Evolutionary conservation across 768 basidiomycete species (phyloP), one percentile per base, ranked within the genome.

Genomic region (Lactifluus hygrophoroides): DNA sequence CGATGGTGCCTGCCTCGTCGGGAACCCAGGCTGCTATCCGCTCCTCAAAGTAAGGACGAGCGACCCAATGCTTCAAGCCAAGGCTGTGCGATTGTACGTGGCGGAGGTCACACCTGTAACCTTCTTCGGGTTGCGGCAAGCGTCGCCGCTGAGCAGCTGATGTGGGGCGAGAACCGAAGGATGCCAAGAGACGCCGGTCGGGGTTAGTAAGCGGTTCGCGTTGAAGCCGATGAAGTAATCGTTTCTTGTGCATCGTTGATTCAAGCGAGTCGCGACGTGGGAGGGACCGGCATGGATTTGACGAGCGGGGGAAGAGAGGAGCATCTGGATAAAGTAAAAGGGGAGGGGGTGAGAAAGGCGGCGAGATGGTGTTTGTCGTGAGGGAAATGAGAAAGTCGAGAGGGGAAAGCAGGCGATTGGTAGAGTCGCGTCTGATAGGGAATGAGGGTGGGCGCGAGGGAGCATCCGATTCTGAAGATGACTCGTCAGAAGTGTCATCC

Each of bases 291-390:
- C 71, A 63, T 52, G 62, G 64, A 64, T 81, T 78, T 48, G 71
- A 76, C 19, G 83, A 84, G 28, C 77, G 80, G 61, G 82, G 82
- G 66, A 80, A 84, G 50, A 70, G 47, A 38, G 71, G 67, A 28
- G 59, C 54, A 54, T 68, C 67, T 52, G 71, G 51, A 42, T 61
- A 61, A 38, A 72, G 73, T 34, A 74, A 62, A 65, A 85, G 77
- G 16, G 84, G 84, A 8, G 80, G 71, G 4, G 74, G 64, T 27
- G 74, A 70, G 23, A 68, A 63, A 32, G 70, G 61, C 34, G 69
- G 69, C 21, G 69, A 56, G 51, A 82, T 74, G 58, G 73, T 76
- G 68, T 80, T 82, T 61, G 69, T 68, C 62, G 78, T 77, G 60
- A 78, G 66, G 34, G 68, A 60, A 66, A 66, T 49, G 79, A 70